These are phyloP conservation scores for Beta macrorhiza DNA, from an alignment of 179 eudicot species.

Conservation along the genomic window DNA sequence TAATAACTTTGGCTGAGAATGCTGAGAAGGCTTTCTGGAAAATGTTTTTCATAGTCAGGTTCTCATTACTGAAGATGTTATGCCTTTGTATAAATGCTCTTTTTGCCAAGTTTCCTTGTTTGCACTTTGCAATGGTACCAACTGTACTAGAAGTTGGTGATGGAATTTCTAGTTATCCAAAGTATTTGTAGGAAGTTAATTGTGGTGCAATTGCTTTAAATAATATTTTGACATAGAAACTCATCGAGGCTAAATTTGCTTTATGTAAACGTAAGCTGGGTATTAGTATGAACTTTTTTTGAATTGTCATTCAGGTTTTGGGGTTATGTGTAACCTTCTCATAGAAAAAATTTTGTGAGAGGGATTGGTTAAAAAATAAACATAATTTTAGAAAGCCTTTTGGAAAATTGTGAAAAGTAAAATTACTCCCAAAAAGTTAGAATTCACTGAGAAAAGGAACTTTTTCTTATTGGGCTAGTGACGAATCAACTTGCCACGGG, in stretches of 20 bases:
- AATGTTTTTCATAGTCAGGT: too few species aligned
- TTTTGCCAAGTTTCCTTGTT: too few species aligned
- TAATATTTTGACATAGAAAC: neutral
- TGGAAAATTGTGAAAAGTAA: neutral
- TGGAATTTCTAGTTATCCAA: neutral
- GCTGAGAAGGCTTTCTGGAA: neutral
- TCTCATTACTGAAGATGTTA: too few species aligned
- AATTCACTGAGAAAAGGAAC: neutral
- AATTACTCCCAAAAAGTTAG: neutral
- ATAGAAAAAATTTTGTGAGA: neutral
- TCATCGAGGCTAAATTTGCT: neutral
- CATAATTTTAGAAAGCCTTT: neutral
- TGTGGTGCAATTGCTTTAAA: neutral
- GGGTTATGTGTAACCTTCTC: neutral
- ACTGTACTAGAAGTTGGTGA: neutral
- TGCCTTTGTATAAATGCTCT: too few species aligned
- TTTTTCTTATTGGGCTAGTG: neutral
- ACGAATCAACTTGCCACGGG: neutral
- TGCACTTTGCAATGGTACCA: neutral
- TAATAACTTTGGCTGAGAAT: too few species aligned
- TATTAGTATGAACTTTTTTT: neutral
- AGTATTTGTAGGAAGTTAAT: neutral
- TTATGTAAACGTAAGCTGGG: neutral
- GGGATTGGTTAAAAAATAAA: neutral
- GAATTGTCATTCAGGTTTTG: neutral